A percentile compares a stretch with the other conserved stretches of the same genome.
phyloP scores from a whole-genome alignment of 2,329 filamentous ascomycete genomes.

The Colletotrichum sansevieriae region DNA sequence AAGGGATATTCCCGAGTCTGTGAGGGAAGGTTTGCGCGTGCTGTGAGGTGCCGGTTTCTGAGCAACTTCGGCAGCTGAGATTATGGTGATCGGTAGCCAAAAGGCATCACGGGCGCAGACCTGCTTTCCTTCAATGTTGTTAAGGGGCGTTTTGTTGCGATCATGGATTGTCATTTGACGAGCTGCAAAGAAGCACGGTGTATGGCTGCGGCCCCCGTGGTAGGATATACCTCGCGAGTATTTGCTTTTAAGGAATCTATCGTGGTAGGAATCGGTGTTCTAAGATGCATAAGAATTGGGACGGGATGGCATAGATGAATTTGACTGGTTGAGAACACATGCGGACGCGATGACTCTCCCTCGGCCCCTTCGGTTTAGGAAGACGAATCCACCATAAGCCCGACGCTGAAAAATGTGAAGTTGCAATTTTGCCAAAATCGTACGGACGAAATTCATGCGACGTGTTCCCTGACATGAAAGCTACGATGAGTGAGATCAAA shows the following conservation, averaged over 20 bases:
- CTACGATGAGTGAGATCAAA: no score
- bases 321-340: not conserved
- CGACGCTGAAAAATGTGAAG: no score
- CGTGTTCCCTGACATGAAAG: no score
- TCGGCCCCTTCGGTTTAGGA: no score
- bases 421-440: no score
- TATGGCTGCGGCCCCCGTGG: constrained; percentile 36
- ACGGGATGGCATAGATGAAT: constrained; percentile 12
- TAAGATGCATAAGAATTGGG: not conserved
- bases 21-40: constrained; percentile 55
- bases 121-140: not conserved
- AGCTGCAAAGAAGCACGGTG: constrained; percentile 20
- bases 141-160: constrained; percentile 11
- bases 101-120: not conserved
- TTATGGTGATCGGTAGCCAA: not conserved
- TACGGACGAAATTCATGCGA: no score
- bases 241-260: not conserved
- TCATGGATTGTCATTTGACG: constrained; percentile 20
- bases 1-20: constrained; percentile 52
- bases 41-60: constrained; percentile 43
- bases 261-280: not conserved
- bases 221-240: constrained; percentile 29
- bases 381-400: no score
- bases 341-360: not conserved
- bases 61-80: not conserved